Base-by-base conservation (phyloP, 148 eudicot genomes). In the Rhododendron henanense region DNA sequence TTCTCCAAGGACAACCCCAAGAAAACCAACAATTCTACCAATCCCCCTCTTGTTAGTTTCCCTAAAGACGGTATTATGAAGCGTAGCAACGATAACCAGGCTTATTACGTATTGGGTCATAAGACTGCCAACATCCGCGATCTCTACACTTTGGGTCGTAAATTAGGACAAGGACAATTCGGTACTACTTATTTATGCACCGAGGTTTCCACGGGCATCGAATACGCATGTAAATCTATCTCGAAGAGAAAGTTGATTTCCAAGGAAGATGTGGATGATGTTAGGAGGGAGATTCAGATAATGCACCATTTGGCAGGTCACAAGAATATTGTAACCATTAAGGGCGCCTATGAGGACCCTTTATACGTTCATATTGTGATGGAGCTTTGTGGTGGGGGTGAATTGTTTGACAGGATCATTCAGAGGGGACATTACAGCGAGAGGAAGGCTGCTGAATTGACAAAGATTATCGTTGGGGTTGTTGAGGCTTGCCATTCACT, bases 281-380 rank as follows among this genome's bases (percentile, higher is more conserved):
- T 96, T 11, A 92, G 98, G 92, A 95, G 98, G 84, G 98, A 97
- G 92, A 94, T 97, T 92, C 98, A 97, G 93, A 95, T 97, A 92
- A 97, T 97, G 99, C 99, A 97, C 85, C 99, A 97, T 89, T 78
- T 97, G 89, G 94, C 98, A 53, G 99, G 99, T 81, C 98, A 97
- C 90, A 93, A 89, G 89, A 90, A 97, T 87, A 90, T 97, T 83
- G 98, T 97, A 78, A 90, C 92, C 53, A 96, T 95, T 61, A 94
- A 95, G 85, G 99, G 98, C 82, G 99, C 97, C 0, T 96, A 94
- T 83, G 99, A 96, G 91, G 98, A 96, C 87, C 78, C 96, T 84
- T 84, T 94, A 88, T 94, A 92, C 89, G 96, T 96, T 48, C 99
- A 95, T 90, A 95, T 96, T 78, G 98, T 96, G 44, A 96, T 96